A percentile compares a stretch with the other conserved stretches of the same genome.
Conservation (phyloP, 306 rosid species). For the Purshia tridentata region DNA sequence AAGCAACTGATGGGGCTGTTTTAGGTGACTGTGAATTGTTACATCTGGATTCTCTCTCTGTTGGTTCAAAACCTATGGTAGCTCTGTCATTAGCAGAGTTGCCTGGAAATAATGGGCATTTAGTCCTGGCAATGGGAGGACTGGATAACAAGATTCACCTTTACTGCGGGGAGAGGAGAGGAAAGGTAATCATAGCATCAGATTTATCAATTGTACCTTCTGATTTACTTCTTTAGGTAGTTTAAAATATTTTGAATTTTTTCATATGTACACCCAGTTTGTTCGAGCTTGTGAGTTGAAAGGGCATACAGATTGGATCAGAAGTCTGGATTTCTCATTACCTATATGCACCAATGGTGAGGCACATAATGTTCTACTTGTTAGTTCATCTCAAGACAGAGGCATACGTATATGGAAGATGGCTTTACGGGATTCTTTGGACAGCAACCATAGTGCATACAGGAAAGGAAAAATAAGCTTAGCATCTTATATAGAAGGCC, state of each 20-base stretch:
- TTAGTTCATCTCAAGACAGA: slow-evolving; percentile 90
- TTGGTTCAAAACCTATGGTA: slow-evolving; percentile 86
- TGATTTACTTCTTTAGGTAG: slow-evolving; percentile 20
- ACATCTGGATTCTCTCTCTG: slow-evolving; percentile 59
- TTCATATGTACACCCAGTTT: slow-evolving; percentile 50
- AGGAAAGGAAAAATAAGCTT: slow-evolving; percentile 59
- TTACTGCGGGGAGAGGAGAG: slow-evolving; percentile 72
- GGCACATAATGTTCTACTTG: slow-evolving; percentile 63
- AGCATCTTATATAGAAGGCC: slow-evolving; percentile 89
- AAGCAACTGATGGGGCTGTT: slow-evolving; percentile 10
- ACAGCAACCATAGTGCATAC: slow-evolving; percentile 38
- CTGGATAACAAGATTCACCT: slow-evolving; percentile 94
- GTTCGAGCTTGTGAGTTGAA: slow-evolving; percentile 76
- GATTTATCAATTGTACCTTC: slow-evolving; percentile 18
- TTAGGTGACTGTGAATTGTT: slow-evolving; percentile 70
- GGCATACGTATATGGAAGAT: slow-evolving; percentile 94
- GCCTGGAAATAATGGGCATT: slow-evolving; percentile 64
- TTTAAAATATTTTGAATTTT: slow-evolving; percentile 12
- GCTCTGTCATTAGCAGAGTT: slow-evolving; percentile 78
- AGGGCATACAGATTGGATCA: slow-evolving; percentile 98
- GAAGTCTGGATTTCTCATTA: slow-evolving; percentile 90
- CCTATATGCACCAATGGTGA: slow-evolving; percentile 54
- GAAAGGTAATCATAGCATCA: slow-evolving; percentile 51
- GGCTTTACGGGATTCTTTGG: slow-evolving; percentile 34
- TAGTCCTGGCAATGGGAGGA: slow-evolving; percentile 94